Percentiles rank a stretch among this genome's conserved stretches.
phyloP scores from a whole-genome alignment of 768 basidiomycete genomes.

The Leccinum uliginosum region DNA sequence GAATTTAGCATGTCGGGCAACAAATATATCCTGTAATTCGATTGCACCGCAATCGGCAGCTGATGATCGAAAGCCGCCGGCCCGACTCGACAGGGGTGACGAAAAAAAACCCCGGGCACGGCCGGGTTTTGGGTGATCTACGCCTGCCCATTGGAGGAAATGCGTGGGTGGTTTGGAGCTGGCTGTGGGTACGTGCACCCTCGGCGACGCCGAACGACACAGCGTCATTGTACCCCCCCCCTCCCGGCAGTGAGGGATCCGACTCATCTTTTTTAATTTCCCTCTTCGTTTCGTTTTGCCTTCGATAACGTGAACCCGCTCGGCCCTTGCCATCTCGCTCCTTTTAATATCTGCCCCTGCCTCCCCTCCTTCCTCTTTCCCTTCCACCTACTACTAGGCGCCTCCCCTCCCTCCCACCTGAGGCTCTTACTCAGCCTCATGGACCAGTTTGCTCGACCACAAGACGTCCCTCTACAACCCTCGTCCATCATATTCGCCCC shows the following conservation, averaged over 20 bases:
- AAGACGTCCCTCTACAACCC: constrained; percentile 11
- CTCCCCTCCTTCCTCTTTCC: constrained; percentile 1
- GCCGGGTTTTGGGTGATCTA: constrained; percentile 27
- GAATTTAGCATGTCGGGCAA: constrained; percentile 1
- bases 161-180: not conserved
- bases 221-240: not conserved
- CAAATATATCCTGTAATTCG: not conserved
- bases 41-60: constrained; percentile 24
- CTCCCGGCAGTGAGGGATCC: not conserved
- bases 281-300: constrained; percentile 16
- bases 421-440: constrained; percentile 21
- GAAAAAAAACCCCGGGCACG: constrained; percentile 19
- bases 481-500: constrained; percentile 23
- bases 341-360: constrained; percentile 24
- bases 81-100: constrained; percentile 21
- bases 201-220: not conserved
- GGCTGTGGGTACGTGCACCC: constrained; percentile 1
- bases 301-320: constrained; percentile 23
- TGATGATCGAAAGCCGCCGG: constrained; percentile 33
- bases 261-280: constrained; percentile 13
- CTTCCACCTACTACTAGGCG: constrained; percentile 2
- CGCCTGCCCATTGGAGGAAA: constrained; percentile 18
- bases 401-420: not conserved
- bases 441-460: constrained; percentile 33
- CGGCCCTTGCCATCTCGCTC: constrained; percentile 25